Percentiles rank a stretch among this genome's conserved stretches.
These are phyloP conservation scores for Coleophoma cylindrospora DNA, from an alignment of 2,329 filamentous ascomycete genomes.

Conservation along the genomic window DNA sequence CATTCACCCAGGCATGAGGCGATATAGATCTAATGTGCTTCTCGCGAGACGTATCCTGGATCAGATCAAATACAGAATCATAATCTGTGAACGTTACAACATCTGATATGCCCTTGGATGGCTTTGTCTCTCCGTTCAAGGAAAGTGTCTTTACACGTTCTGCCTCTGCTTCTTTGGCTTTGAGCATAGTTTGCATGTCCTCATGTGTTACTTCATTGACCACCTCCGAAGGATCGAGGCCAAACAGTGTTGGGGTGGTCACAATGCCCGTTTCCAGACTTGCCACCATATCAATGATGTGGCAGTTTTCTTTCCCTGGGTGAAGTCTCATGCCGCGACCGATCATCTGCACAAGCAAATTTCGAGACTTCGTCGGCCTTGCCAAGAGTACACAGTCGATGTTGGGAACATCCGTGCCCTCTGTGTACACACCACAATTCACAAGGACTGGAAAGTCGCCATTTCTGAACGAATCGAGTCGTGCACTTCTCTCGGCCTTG, in stretches of 20 bases:
- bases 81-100: slow-evolving; percentile 75
- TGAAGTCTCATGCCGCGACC: slow-evolving; percentile 85
- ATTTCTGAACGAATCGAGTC: slow-evolving; percentile 70
- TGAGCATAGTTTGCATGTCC: slow-evolving; percentile 52
- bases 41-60: slow-evolving; percentile 76
- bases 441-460: slow-evolving; percentile 81
- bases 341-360: slow-evolving; percentile 95
- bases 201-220: slow-evolving; percentile 61
- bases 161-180: slow-evolving; percentile 39
- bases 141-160: slow-evolving; percentile 8
- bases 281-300: slow-evolving; percentile 94
- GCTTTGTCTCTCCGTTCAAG: not conserved
- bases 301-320: slow-evolving; percentile 78
- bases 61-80: slow-evolving; percentile 83
- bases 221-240: slow-evolving; percentile 77
- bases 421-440: slow-evolving; percentile 95
- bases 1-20: slow-evolving; percentile 75
- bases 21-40: slow-evolving; percentile 74
- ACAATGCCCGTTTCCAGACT: slow-evolving; percentile 79
- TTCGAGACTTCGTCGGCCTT: slow-evolving; percentile 85
- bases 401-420: slow-evolving; percentile 96
- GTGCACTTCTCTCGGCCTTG: slow-evolving; percentile 60
- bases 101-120: slow-evolving; percentile 3
- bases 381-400: slow-evolving; percentile 90
- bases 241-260: slow-evolving; percentile 88